These are phyloP conservation scores for Potentilla sterilis DNA, from an alignment of 306 rosid species.

Conservation along the genomic window DNA sequence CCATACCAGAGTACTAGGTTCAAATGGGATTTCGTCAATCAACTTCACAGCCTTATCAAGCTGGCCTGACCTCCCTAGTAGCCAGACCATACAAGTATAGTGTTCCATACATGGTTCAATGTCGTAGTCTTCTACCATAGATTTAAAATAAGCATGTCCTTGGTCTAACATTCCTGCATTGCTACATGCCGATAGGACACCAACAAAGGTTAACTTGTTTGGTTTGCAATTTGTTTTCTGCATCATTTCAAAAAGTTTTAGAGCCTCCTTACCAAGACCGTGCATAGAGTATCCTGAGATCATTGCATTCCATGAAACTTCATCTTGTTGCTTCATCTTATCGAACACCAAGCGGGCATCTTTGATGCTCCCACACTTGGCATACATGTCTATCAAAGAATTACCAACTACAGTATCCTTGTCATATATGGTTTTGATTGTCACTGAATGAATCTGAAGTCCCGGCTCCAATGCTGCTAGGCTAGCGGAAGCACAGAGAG, in stretches of 20 bases:
- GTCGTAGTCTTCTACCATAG: constrained; percentile 36
- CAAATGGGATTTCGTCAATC: constrained; percentile 59
- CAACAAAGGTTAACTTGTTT: constrained; percentile 44
- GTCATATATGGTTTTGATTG: constrained; percentile 40
- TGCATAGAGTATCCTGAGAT: constrained; percentile 50
- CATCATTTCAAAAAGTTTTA: constrained; percentile 39
- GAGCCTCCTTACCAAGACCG: constrained; percentile 44
- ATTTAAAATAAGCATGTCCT: constrained; percentile 42
- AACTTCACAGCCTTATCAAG: constrained; percentile 61
- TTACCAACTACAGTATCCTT: constrained; percentile 42
- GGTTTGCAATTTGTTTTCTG: constrained; percentile 37
- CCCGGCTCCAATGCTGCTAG: constrained; percentile 43
- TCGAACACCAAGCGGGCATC: constrained; percentile 44
- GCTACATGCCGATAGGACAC: constrained; percentile 55
- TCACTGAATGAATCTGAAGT: constrained; percentile 48
- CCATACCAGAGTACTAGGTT: constrained; percentile 86
- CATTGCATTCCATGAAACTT: constrained; percentile 51
- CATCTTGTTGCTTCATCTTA: constrained; percentile 33
- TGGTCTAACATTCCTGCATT: constrained; percentile 46
- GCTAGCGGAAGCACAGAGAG: constrained; percentile 48
- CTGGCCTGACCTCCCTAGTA: constrained; percentile 59
- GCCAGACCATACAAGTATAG: constrained; percentile 69
- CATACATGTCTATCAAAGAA: constrained; percentile 53
- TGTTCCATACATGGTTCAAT: constrained; percentile 78
- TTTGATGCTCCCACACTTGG: constrained; percentile 47